phyloP scores from a whole-genome alignment of 495 filamentous ascomycete genomes.

The Apiosordaria backusii region DNA sequence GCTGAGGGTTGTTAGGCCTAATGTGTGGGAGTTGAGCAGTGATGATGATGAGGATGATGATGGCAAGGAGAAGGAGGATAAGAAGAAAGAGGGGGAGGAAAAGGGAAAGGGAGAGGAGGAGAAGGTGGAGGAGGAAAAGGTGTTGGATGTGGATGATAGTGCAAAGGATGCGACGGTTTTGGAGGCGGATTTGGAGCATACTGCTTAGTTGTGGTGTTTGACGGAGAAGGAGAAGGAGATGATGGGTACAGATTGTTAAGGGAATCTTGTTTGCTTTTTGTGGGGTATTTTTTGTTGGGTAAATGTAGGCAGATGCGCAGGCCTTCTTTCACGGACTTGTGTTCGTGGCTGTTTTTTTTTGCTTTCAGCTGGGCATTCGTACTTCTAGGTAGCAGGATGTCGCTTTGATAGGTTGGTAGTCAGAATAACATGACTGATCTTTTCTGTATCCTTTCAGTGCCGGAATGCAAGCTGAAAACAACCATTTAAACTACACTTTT shows the following conservation, averaged over 20 bases:
- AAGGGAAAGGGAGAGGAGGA: conserved; percentile 16
- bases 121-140: conserved; percentile 33
- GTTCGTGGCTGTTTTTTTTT: too few relatives aligned
- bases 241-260: background rate
- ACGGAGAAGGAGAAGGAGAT: background rate
- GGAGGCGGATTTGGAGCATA: conserved; percentile 18
- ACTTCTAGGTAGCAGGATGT: background rate
- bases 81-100: conserved; percentile 13
- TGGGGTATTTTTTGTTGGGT: background rate
- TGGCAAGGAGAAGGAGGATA: too few relatives aligned
- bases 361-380: background rate
- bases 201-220: background rate
- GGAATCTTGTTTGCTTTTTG: background rate
- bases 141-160: conserved; percentile 48
- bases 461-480: too few relatives aligned
- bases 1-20: conserved; percentile 40
- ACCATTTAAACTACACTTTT: too few relatives aligned
- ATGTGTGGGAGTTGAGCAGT: conserved; percentile 27
- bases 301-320: background rate
- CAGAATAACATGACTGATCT: background rate
- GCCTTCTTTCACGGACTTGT: too few relatives aligned
- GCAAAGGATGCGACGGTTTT: conserved; percentile 45
- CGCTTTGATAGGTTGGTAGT: background rate
- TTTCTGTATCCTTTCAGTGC: background rate
- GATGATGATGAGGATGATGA: conserved; percentile 24